Conservation (phyloP, 495 filamentous ascomycete species). For the Penicillium mononematosum region DNA sequence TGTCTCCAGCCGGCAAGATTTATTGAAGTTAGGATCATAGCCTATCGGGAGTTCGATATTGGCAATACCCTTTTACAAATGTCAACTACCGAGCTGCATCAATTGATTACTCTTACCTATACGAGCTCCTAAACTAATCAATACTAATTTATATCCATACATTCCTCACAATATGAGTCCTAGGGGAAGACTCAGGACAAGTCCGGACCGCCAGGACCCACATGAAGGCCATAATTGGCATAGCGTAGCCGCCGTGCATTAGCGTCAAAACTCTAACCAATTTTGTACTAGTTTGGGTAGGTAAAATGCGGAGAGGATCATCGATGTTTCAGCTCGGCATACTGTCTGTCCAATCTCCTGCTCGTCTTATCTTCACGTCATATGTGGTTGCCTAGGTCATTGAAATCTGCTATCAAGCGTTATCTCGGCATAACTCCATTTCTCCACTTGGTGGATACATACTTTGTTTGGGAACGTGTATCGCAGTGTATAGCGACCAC, state of each 20-base stretch:
- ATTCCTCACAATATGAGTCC: not conserved
- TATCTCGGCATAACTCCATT: not conserved
- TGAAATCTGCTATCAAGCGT: no score
- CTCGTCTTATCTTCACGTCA: not conserved
- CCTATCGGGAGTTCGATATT: not conserved
- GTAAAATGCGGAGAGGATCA: not conserved
- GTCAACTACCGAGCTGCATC: not conserved
- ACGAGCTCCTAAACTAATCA: not conserved
- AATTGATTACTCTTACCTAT: not conserved
- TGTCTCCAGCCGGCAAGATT: not conserved
- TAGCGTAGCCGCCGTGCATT: conserved; percentile 10
- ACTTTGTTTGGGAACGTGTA: not conserved
- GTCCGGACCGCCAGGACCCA: not conserved
- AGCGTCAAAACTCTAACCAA: not conserved
- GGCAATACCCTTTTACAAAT: not conserved
- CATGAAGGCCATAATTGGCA: not conserved
- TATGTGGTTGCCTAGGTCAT: not conserved
- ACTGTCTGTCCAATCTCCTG: not conserved
- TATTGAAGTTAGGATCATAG: not conserved
- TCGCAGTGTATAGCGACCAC: no score
- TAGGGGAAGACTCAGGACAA: not conserved
- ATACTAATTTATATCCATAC: not conserved
- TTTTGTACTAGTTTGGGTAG: not conserved
- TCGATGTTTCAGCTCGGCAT: not conserved
- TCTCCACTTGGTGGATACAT: not conserved